Conservation (phyloP, 768 basidiomycete genomes). For the Mycena maculata region DNA sequence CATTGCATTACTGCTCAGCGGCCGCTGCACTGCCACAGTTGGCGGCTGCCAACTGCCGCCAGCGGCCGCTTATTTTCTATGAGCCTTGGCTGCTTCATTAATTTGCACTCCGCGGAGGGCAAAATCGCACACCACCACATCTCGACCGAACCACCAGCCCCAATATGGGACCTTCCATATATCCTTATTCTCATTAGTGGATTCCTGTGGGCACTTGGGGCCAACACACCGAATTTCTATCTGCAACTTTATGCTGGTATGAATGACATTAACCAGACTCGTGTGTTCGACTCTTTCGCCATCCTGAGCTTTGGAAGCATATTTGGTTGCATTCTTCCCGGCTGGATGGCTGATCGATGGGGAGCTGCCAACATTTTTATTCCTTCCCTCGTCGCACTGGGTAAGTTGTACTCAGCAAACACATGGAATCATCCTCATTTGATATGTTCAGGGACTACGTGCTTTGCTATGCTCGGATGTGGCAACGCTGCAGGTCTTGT, state of each 20-base stretch:
- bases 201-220: conserved; percentile 20
- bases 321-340: conserved; percentile 25
- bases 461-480: conserved; percentile 29
- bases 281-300: conserved; percentile 22
- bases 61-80: no score
- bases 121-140: neutral
- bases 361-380: conserved; percentile 25
- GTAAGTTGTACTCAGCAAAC: neutral
- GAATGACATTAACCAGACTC: conserved; percentile 18
- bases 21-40: no score
- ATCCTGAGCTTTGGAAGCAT: conserved; percentile 26
- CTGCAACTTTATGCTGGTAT: conserved; percentile 22
- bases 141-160: conserved; percentile 2
- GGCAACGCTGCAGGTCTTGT: conserved; percentile 17
- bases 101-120: conserved; percentile 13
- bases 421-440: neutral
- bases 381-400: conserved; percentile 17
- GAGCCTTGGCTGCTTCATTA: conserved; percentile 21
- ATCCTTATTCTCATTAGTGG: conserved; percentile 23
- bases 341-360: conserved; percentile 27
- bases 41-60: no score
- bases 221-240: conserved; percentile 26
- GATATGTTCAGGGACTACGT: neutral
- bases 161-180: conserved; percentile 26
- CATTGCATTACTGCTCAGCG: no score